A percentile compares a stretch with the other conserved stretches of the same genome.
These are phyloP conservation scores for Fusarium sp. DNA, from an alignment of 2,329 filamentous ascomycete species.

Conservation along the genomic window DNA sequence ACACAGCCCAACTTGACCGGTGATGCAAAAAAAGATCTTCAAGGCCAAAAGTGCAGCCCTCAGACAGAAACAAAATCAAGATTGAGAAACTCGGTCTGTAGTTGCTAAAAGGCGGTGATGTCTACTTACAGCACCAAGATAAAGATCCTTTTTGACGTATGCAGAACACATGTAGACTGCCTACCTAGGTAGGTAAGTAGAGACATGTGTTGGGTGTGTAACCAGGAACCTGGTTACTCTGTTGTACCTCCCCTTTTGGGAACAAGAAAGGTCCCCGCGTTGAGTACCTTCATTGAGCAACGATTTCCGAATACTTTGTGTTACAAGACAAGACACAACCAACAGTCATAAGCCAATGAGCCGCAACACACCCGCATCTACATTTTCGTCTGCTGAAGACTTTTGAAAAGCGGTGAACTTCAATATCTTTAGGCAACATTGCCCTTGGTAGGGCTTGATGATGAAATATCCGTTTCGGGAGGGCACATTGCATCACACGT, in stretches of 20 bases:
- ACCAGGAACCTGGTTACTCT: slow-evolving; percentile 1
- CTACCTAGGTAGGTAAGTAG: too few relatives aligned
- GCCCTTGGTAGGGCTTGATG: background rate
- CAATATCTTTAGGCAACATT: background rate
- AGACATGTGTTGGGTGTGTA: slow-evolving; percentile 5
- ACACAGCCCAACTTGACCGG: slow-evolving; percentile 11
- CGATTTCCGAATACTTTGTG: background rate
- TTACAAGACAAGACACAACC: slow-evolving; percentile 11
- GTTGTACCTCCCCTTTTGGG: background rate
- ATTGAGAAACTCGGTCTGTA: slow-evolving; percentile 1
- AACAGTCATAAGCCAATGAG: slow-evolving; percentile 14
- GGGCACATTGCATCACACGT: background rate
- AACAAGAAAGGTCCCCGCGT: background rate
- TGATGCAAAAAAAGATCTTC: background rate
- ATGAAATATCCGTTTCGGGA: background rate
- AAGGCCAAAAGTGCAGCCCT: background rate
- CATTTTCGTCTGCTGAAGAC: background rate
- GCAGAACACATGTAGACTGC: background rate
- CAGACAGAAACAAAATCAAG: background rate
- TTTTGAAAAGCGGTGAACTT: slow-evolving; percentile 15
- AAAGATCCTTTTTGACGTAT: slow-evolving; percentile 15
- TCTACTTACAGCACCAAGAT: background rate
- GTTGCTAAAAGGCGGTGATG: slow-evolving; percentile 11
- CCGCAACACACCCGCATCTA: background rate
- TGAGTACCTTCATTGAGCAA: background rate